Percentiles rank a stretch among this genome's conserved stretches.
Evolutionary conservation across 2,329 filamentous ascomycete species (phyloP).

Genomic region (Huntiella savannae): DNA sequence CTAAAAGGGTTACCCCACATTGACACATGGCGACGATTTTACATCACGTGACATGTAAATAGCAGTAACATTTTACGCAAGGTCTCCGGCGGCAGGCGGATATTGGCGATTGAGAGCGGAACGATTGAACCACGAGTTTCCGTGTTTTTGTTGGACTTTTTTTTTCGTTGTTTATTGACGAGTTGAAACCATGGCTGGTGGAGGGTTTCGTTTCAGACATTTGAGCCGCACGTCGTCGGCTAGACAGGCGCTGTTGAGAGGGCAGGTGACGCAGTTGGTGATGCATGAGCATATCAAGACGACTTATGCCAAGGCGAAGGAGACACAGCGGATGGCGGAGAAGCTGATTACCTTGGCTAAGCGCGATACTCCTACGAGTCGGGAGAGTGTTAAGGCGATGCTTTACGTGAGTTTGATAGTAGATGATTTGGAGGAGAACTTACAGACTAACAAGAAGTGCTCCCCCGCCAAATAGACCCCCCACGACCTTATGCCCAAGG

Average conservation of each 20-base stretch:
- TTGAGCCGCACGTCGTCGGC: slow-evolving; percentile 72
- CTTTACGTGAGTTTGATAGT: slow-evolving; percentile 53
- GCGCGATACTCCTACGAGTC: slow-evolving; percentile 69
- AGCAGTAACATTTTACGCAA: no score
- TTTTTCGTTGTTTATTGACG: not conserved
- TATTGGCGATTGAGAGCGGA: no score
- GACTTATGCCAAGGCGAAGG: slow-evolving; percentile 92
- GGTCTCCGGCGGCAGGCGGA: no score
- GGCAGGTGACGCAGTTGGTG: slow-evolving; percentile 88
- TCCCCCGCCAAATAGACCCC: slow-evolving; percentile 33
- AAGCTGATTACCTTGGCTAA: slow-evolving; percentile 89
- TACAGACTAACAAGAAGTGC: not conserved
- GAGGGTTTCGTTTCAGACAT: slow-evolving; percentile 72
- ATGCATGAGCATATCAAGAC: slow-evolving; percentile 85
- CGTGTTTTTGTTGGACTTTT: not conserved
- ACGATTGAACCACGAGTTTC: not conserved
- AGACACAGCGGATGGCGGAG: slow-evolving; percentile 82
- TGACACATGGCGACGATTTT: no score
- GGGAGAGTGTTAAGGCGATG: slow-evolving; percentile 55
- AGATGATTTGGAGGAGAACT: not conserved
- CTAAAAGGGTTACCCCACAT: no score
- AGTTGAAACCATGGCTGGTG: slow-evolving; percentile 53
- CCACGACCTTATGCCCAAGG: slow-evolving; percentile 55
- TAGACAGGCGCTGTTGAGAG: slow-evolving; percentile 79
- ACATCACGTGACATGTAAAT: no score